Evolutionary conservation across 108 stramenopile genomes (phyloP).

Genomic region (Chaetoceros muelleri): DNA sequence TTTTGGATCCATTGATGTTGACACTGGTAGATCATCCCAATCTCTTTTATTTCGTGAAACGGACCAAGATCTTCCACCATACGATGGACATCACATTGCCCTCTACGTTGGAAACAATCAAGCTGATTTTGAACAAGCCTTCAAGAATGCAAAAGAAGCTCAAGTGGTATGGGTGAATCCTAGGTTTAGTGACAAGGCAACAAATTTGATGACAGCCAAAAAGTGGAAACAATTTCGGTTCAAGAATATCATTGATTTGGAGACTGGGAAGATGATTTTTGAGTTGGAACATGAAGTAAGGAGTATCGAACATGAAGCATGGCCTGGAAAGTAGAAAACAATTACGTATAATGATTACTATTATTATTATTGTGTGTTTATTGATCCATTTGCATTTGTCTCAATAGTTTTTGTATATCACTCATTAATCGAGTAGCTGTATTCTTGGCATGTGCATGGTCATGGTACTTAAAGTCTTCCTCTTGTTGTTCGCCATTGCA

Average conservation of each 20-base stretch:
- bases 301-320: constrained; percentile 28
- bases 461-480: too few relatives aligned
- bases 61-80: constrained; percentile 7
- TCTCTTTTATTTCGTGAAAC: constrained; percentile 26
- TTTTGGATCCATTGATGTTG: constrained; percentile 30
- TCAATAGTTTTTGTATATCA: too few relatives aligned
- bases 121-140: constrained; percentile 29
- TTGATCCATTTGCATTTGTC: too few relatives aligned
- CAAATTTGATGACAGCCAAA: constrained; percentile 17
- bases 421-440: too few relatives aligned
- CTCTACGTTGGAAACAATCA: constrained; percentile 32
- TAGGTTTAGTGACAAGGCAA: constrained; percentile 24
- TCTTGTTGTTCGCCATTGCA: too few relatives aligned
- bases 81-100: constrained; percentile 38
- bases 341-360: too few relatives aligned
- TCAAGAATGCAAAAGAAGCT: constrained; percentile 17
- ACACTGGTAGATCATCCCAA: constrained; percentile 27
- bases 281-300: constrained; percentile 56
- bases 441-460: too few relatives aligned
- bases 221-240: constrained; percentile 45
- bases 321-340: constrained; percentile 28
- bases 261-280: constrained; percentile 31
- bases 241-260: constrained; percentile 44
- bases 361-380: too few relatives aligned
- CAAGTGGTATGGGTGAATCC: constrained; percentile 41